These are phyloP conservation scores for Verbena officinalis DNA, from an alignment of 257 asterid genomes.

Conservation along the genomic window DNA sequence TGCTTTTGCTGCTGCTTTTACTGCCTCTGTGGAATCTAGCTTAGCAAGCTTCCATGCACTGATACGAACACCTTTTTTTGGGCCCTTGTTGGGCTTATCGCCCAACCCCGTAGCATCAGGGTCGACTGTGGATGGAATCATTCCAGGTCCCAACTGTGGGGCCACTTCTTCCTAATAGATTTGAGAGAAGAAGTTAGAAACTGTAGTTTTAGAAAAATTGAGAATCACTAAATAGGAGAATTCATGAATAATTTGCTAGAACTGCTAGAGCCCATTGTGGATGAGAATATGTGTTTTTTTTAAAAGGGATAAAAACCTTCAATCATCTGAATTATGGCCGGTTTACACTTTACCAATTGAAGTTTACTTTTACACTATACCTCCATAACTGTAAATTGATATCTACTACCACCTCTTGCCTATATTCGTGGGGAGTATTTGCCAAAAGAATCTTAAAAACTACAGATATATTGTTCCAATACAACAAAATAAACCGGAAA, in stretches of 20 bases:
- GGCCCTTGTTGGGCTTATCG: slow-evolving; percentile 59
- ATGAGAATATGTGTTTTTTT: no score
- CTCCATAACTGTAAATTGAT: no score
- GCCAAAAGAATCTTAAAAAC: no score
- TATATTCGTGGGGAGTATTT: no score
- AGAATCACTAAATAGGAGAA: background rate
- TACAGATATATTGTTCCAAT: no score
- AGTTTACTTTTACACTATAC: no score
- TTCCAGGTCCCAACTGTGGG: slow-evolving; percentile 96
- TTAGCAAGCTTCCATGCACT: slow-evolving; percentile 99
- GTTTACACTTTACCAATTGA: no score
- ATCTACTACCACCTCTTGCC: no score
- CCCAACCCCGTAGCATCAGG: slow-evolving; percentile 75
- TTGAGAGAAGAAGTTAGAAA: slow-evolving; percentile 24
- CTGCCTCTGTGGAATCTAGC: slow-evolving; percentile 83
- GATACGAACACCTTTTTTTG: slow-evolving; percentile 72
- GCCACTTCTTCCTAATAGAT: slow-evolving; percentile 95
- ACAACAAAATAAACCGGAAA: no score
- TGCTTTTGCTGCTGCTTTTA: slow-evolving; percentile 97
- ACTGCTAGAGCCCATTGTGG: background rate
- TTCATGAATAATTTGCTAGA: background rate
- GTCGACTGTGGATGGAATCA: slow-evolving; percentile 93
- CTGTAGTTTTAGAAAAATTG: background rate
- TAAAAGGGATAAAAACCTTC: no score
- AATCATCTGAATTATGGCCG: no score